Base-by-base conservation (phyloP, 495 filamentous ascomycete species). In the Friedmanniomyces simplex region DNA sequence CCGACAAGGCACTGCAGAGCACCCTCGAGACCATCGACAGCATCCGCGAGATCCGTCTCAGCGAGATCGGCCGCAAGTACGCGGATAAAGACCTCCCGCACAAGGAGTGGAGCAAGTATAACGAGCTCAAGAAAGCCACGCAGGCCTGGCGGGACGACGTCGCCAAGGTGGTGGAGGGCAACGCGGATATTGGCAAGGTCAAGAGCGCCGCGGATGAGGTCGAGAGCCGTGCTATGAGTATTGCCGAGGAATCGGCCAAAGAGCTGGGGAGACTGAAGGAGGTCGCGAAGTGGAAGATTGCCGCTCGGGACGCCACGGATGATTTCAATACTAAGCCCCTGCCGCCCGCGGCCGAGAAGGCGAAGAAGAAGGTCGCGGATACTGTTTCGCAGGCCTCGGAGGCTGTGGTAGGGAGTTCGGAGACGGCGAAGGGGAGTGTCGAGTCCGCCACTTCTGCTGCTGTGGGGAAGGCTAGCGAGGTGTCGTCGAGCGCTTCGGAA, bases 11-110 rank as follows among this genome's bases (percentile, higher is more conserved):
- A 10, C 80, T 89, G n/a, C 72, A 88, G 56, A 85, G 83, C 21
- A 95, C 91, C 8, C 79, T 97, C 25, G 77, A 81, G 54, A 86
- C 94, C 34, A 77, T 99, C 36, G 87, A 93, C 61, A 77, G 80
- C 52, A 89, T 96, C 55, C 81, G 88, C 21, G 89, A 96, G 61
- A 76, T 96, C 8, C 89, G 90, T 1, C 76, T 99, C 8, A 89
- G 96, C 66, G 91, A 96, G 66, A 88, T 99, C 53, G 94, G 94
- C 41, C 91, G 94, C 81, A 88, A 93, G 57, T 99, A 94, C 91
- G 90, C 91, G 1, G 94, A 88, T 85, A 95, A 88, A 78, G 91
- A 96, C 52, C 81, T 99, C 58, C 91, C 90, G 6, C 95, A 97
- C 76, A 91, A 93, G 64, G 90, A 96, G 67, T 99, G 94, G 94